Conservation (phyloP, 148 eudicot species). For the Nepenthes gracilis region DNA sequence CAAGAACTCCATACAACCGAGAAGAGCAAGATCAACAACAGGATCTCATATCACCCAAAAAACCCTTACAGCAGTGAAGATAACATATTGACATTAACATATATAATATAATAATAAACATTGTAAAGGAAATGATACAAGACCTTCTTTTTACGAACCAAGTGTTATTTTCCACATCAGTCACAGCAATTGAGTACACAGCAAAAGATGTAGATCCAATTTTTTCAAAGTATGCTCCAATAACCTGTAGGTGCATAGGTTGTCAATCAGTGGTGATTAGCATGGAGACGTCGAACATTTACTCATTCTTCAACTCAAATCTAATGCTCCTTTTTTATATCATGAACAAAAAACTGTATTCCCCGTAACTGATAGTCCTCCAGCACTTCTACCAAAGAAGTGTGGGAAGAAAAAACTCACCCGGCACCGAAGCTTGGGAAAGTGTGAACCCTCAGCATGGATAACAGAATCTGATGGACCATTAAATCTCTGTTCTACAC, state of each 20-base stretch:
- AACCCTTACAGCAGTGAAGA: no score
- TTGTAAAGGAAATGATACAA: neutral
- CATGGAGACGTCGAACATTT: no score
- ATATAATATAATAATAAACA: neutral
- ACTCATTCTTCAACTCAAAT: no score
- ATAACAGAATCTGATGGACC: conserved; percentile 34
- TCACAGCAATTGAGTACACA: conserved; percentile 88
- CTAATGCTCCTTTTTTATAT: no score
- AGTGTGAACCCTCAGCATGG: conserved; percentile 44
- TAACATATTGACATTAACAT: no score
- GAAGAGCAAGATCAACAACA: no score
- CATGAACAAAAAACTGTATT: no score
- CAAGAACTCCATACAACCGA: no score
- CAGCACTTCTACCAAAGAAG: neutral
- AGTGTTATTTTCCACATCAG: conserved; percentile 61
- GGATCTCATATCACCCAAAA: no score
- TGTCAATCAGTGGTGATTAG: no score
- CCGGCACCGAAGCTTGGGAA: conserved; percentile 79
- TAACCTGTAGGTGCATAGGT: conserved; percentile 33
- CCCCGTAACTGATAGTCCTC: no score
- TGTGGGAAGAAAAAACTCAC: conserved; percentile 24
- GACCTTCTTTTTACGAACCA: conserved; percentile 99
- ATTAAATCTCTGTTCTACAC: conserved; percentile 17
- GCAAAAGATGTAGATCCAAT: conserved; percentile 92
- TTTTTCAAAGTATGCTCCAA: conserved; percentile 93